Conservation (phyloP, 1,284 basidiomycete genomes). For the Neolentinus lepideus region DNA sequence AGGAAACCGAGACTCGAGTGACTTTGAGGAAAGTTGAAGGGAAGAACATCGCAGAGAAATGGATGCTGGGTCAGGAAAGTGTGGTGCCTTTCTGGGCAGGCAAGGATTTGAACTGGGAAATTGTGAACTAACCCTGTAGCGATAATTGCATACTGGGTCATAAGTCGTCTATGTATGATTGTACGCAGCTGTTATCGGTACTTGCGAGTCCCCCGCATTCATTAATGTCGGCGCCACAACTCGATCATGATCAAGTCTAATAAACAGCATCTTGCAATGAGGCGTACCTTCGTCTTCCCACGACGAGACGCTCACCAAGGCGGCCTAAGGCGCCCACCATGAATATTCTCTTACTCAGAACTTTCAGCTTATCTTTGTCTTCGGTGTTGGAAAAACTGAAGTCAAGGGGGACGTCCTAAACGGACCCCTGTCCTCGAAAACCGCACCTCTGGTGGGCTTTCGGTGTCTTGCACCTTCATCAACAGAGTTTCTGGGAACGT, state of each 20-base stretch:
- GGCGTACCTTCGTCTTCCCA: not conserved
- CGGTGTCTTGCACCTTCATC: too few relatives aligned
- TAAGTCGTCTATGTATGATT: too few relatives aligned
- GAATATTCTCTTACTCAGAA: not conserved
- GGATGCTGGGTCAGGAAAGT: conserved; percentile 42
- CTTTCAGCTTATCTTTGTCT: not conserved
- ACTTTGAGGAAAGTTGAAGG: conserved; percentile 28
- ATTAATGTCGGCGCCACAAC: too few relatives aligned
- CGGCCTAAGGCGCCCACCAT: not conserved
- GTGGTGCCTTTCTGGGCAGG: conserved; percentile 94
- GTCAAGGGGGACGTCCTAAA: too few relatives aligned
- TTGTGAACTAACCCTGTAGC: conserved; percentile 25
- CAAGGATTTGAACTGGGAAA: conserved; percentile 77
- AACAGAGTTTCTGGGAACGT: too few relatives aligned
- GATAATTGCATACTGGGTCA: conserved; percentile 1
- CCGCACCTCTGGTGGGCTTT: too few relatives aligned
- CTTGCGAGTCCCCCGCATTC: too few relatives aligned
- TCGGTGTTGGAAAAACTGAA: too few relatives aligned
- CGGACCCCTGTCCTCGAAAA: too few relatives aligned
- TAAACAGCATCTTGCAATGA: not conserved
- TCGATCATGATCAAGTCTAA: not conserved
- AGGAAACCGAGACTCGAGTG: conserved; percentile 18
- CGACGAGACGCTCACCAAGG: not conserved
- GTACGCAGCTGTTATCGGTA: too few relatives aligned
- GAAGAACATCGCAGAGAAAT: conserved; percentile 46